Evolutionary conservation across 2,329 filamentous ascomycete species (phyloP).

Genomic region (Penicillium polonicum): DNA sequence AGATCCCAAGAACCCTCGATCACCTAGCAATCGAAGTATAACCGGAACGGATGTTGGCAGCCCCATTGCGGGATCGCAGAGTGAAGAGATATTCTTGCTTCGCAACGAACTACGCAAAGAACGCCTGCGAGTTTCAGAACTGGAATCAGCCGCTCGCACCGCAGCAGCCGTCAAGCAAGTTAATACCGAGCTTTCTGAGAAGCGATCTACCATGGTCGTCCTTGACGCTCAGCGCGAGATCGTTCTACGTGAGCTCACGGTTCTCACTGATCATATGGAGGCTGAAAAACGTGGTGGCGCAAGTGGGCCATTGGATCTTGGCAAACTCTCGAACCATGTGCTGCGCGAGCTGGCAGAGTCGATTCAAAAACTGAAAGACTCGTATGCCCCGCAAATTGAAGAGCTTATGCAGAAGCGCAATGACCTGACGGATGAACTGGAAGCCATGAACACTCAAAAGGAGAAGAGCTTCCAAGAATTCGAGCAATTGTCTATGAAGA

Average conservation of each 20-base stretch:
- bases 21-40: conserved; percentile 56
- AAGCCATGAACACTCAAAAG: conserved; percentile 76
- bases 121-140: conserved; percentile 80
- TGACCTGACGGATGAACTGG: conserved; percentile 79
- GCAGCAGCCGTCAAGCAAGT: conserved; percentile 68
- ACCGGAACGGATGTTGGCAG: conserved; percentile 66
- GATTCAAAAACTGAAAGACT: conserved; percentile 72
- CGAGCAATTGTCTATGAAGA: conserved; percentile 90
- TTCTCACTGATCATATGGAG: conserved; percentile 83
- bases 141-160: conserved; percentile 60
- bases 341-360: conserved; percentile 62
- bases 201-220: conserved; percentile 91
- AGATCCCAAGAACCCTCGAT: conserved; percentile 70
- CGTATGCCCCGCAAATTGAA: conserved; percentile 72
- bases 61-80: conserved; percentile 60
- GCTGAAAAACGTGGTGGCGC: conserved; percentile 78
- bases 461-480: conserved; percentile 94
- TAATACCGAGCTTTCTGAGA: conserved; percentile 85
- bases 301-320: conserved; percentile 74
- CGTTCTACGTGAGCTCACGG: conserved; percentile 86
- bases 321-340: conserved; percentile 64
- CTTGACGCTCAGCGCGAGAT: conserved; percentile 94
- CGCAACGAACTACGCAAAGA: conserved; percentile 74
- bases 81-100: conserved; percentile 65
- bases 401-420: conserved; percentile 87